Base-by-base conservation (phyloP, 2,329 filamentous ascomycete genomes). In the Alternaria triticina region DNA sequence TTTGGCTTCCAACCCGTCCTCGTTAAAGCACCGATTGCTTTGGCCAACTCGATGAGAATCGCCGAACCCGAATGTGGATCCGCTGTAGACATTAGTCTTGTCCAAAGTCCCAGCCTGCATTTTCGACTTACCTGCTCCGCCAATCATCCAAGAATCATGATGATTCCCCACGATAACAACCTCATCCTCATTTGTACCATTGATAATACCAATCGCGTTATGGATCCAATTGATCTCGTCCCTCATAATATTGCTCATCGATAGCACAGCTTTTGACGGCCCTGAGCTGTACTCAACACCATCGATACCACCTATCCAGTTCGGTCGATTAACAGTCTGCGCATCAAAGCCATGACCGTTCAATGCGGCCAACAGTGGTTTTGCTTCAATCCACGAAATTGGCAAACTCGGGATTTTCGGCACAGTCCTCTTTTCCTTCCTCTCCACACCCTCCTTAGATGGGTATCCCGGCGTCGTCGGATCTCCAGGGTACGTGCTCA, bases 401-500 rank as follows among this genome's bases (percentile, higher is more conserved):
- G 94, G 94, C 5, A 97, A 82, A 3, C 93, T 97, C 0, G 94
- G 94, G 59, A 97, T 97, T 4, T 86, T 87, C 0, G 94, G 91
- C 23, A 89, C 91, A 13, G 59, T 59, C 40, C 43, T 59, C 47
- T 83, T 80, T 15, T 89, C 83, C 0, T 87, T 84, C 33, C 94
- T 88, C n/a, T 91, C 90, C 20, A 86, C 91, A n/a, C 90, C 93
- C 13, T 92, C 91, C 77, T 93, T 93, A 0, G 93, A 96, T 3
- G 93, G 90, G 74, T 96, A 97, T 6, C 94, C 76, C 10, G 76
- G 78, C 3, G 78, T 80, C 0, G 76, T 78, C 5, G 78, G 78
- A 54, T 80, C 78, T 9, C 78, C 78, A 9, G 77, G 76, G 47
- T 90, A 64, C 84, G 88, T 52, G 82, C 85, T 68, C 62, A 97